Evolutionary conservation across 2,329 filamentous ascomycete genomes (phyloP).

Genomic region (Sarocladium kiliense): DNA sequence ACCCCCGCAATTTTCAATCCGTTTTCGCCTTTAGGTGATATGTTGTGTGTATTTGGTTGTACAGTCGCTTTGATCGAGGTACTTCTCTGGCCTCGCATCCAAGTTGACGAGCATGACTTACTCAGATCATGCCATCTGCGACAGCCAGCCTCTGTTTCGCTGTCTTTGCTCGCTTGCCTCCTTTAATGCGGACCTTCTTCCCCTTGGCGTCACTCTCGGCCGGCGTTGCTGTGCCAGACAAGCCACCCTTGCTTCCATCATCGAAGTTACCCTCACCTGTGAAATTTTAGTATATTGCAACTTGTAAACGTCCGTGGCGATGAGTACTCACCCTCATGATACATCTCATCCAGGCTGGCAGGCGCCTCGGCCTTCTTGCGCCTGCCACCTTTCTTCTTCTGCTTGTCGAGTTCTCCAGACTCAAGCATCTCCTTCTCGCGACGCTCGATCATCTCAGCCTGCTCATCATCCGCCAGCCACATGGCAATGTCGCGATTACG

Average conservation of each 20-base stretch:
- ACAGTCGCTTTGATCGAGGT: slow-evolving; percentile 10
- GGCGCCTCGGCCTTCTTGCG: slow-evolving; percentile 48
- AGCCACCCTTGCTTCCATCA: slow-evolving; percentile 62
- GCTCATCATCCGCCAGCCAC: slow-evolving; percentile 97
- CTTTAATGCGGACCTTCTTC: slow-evolving; percentile 55
- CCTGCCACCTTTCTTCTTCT: slow-evolving; percentile 55
- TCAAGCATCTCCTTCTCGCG: slow-evolving; percentile 84
- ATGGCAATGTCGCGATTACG: slow-evolving; percentile 96
- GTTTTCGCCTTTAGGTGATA: neutral
- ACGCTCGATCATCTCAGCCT: slow-evolving; percentile 88
- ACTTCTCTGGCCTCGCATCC: neutral
- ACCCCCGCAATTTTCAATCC: neutral
- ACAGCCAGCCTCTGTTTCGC: slow-evolving; percentile 64
- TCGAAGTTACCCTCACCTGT: slow-evolving; percentile 95
- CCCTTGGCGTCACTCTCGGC: slow-evolving; percentile 50
- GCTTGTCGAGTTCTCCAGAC: slow-evolving; percentile 61
- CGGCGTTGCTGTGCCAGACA: slow-evolving; percentile 79
- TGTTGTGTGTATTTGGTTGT: slow-evolving; percentile 11
- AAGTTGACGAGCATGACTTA: neutral
- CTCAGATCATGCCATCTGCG: slow-evolving; percentile 49
- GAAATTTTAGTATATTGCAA: slow-evolving; percentile 18
- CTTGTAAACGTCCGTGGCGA: neutral
- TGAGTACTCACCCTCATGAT: slow-evolving; percentile 82
- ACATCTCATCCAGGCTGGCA: slow-evolving; percentile 89
- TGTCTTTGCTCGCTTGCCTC: slow-evolving; percentile 55